Evolutionary conservation across 1,284 basidiomycete genomes (phyloP).

Genomic region (Abortiporus biennis): DNA sequence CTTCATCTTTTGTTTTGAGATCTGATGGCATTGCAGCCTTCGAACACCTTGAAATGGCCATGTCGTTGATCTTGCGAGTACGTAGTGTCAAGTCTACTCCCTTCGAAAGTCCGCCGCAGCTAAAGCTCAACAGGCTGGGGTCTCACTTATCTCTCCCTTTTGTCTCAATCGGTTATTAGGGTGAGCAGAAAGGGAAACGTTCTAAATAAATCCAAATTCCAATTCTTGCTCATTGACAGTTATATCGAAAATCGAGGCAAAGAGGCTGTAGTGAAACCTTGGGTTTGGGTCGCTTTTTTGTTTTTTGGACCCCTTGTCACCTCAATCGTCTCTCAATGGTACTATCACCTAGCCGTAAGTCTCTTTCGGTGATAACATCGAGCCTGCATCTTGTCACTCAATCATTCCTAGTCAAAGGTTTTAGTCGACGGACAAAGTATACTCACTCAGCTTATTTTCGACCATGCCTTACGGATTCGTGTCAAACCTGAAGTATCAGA

Average conservation of each 20-base stretch:
- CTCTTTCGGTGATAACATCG: slow-evolving; percentile 5
- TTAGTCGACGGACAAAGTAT: neutral
- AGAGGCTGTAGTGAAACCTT: slow-evolving; percentile 32
- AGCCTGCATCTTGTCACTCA: neutral
- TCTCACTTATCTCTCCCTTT: neutral
- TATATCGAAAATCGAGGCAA: slow-evolving; percentile 38
- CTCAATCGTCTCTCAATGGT: slow-evolving; percentile 33
- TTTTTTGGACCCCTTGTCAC: slow-evolving; percentile 49
- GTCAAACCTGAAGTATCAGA: slow-evolving; percentile 2
- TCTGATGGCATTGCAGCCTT: neutral
- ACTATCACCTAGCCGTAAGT: slow-evolving; percentile 21
- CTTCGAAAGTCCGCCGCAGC: no score
- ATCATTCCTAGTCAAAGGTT: neutral
- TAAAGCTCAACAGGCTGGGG: no score
- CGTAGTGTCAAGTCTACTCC: no score
- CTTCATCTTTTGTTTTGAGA: neutral
- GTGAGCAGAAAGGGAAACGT: no score
- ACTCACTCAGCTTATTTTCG: slow-evolving; percentile 5
- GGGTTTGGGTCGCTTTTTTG: slow-evolving; percentile 60
- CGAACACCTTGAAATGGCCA: neutral
- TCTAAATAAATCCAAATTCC: neutral
- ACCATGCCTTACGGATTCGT: slow-evolving; percentile 2
- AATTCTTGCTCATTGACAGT: slow-evolving; percentile 10
- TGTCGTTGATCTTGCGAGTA: neutral
- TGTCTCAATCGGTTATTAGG: neutral